These are phyloP conservation scores for Pholiota microspora DNA, from an alignment of 768 basidiomycete genomes.

Conservation along the genomic window DNA sequence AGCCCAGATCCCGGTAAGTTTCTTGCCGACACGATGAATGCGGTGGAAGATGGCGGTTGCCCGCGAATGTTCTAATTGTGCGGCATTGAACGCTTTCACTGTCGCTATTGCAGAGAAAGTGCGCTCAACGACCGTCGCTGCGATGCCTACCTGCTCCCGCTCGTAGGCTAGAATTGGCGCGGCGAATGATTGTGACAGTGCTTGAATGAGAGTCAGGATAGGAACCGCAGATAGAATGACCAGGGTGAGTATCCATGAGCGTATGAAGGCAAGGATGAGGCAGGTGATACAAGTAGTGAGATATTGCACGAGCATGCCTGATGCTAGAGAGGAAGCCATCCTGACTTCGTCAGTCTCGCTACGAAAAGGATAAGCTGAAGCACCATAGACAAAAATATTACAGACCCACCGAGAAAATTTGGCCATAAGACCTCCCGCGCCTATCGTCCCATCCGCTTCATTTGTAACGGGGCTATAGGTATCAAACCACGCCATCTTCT, in stretches of 20 bases:
- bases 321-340: conserved; percentile 75
- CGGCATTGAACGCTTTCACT: conserved; percentile 91
- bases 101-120: conserved; percentile 79
- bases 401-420: conserved; percentile 74
- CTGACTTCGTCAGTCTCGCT: conserved; percentile 97
- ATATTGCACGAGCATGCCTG: conserved; percentile 79
- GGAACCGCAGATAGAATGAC: conserved; percentile 92
- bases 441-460: conserved; percentile 52
- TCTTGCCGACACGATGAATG: conserved; percentile 48
- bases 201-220: conserved; percentile 72
- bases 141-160: conserved; percentile 60
- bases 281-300: conserved; percentile 76
- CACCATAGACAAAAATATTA: not conserved
- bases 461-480: conserved; percentile 47
- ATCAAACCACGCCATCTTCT: conserved; percentile 94
- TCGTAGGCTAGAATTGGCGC: conserved; percentile 68
- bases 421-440: conserved; percentile 91
- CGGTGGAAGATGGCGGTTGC: conserved; percentile 42
- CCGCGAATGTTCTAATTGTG: conserved; percentile 42
- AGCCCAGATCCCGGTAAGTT: conserved; percentile 74
- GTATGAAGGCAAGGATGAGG: conserved; percentile 80
- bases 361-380: conserved; percentile 2
- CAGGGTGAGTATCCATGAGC: conserved; percentile 81
- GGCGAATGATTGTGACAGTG: conserved; percentile 67
- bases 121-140: conserved; percentile 79